Evolutionary conservation across 2,329 filamentous ascomycete genomes (phyloP), one percentile per base, ranked within the genome.

Genomic region (Sclerotinia spermophila): DNA sequence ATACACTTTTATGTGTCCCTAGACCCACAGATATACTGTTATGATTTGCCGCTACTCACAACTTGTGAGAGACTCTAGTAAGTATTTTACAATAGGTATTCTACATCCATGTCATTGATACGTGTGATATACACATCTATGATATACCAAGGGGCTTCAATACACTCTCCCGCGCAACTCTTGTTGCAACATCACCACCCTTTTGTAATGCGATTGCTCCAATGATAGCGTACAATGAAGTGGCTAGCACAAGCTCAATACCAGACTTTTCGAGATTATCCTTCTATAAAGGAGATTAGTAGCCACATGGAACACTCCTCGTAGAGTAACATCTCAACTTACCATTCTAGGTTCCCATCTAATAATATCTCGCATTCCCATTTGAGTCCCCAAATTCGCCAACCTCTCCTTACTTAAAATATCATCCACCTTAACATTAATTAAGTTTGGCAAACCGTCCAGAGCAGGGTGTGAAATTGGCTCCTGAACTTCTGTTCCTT

Each of bases 291-390:
- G 51, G 42, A 72, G n/a, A 45, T 69, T 30, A 69, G 68, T 35
- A 58, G 81, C 67, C 79, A 75, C 58, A 42, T 38, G 21, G 53
- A 45, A 13, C 17, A 61, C 67, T 58, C 6, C 3, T 35, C 3
- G 67, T 72, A 68, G 24, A 68, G 61, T n/a, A 38, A 45, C 55
- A 53, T n/a, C 27, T 0, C 42, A 55, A 44, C 42, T 68, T 84
- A 97, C 94, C 83, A 91, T 86, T 82, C 87, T 89, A 40, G 96
- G 96, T 81, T 92, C 92, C 96, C 96, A 98, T 82, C 96, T 86
- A 75, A 97, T 83, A 35, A 97, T 92, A 53, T 87, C 86, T 71
- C 87, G 82, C 77, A 99, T 79, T 0, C 93, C 92, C 71, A 93
- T 90, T 40, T 87, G 85, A 53, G 86, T 81, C 21, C 91, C 95